phyloP scores from a whole-genome alignment of 179 eudicot species.

The Pouteria campechiana region DNA sequence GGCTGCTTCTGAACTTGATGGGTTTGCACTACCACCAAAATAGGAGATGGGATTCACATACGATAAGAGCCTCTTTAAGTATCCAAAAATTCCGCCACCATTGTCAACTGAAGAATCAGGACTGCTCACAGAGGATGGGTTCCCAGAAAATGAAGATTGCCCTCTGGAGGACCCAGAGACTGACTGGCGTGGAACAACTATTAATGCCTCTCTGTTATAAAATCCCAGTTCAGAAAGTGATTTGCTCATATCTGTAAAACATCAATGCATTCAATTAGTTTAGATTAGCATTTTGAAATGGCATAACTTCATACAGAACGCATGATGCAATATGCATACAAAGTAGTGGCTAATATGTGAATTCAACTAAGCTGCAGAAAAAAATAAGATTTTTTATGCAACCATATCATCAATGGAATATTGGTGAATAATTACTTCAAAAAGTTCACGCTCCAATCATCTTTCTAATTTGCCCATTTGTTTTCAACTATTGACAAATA shows the following conservation, averaged over 20 bases:
- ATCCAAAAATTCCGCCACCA: constrained; percentile 30
- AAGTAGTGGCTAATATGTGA: too few species aligned
- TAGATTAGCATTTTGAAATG: too few species aligned
- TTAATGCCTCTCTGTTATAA: constrained; percentile 37
- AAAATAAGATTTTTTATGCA: too few species aligned
- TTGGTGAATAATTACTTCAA: too few species aligned
- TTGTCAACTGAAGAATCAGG: constrained; percentile 15
- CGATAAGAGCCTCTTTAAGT: constrained; percentile 25
- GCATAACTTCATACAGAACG: too few species aligned
- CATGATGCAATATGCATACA: too few species aligned
- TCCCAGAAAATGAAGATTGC: constrained; percentile 8
- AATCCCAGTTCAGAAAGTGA: constrained; percentile 34
- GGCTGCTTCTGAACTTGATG: constrained; percentile 27
- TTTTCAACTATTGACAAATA: too few species aligned
- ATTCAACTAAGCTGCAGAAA: neutral
- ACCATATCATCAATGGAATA: too few species aligned
- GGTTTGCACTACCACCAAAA: constrained; percentile 27
- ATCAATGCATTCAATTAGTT: too few species aligned
- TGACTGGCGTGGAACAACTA: constrained; percentile 29
- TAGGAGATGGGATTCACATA: constrained; percentile 45
- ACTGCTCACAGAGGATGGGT: neutral
- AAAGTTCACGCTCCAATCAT: too few species aligned
- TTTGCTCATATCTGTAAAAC: constrained; percentile 38
- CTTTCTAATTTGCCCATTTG: too few species aligned
- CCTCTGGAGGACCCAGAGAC: constrained; percentile 5